Base-by-base conservation (phyloP, 148 eudicot species). In the Vaccinium vitisidaea region DNA sequence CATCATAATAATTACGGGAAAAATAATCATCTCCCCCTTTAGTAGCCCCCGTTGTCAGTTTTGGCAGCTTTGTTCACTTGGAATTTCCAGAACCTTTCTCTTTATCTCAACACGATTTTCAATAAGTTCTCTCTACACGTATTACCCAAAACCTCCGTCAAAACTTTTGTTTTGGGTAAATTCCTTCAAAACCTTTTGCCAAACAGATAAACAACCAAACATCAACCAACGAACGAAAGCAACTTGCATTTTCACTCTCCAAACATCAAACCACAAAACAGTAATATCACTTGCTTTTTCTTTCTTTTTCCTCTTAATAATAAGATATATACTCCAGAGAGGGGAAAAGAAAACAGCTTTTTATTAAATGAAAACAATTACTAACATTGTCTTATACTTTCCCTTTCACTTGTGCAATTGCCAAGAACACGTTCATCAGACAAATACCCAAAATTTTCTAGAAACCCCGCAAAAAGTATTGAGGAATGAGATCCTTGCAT, bases 401-500 rank as follows among this genome's bases (percentile, higher is more conserved):
- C 8, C 82, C 23, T 79, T 79, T 55, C 13, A 55, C 39, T 79
- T 55, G 16, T 32, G 82, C 65, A 54, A 79, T 79, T 55, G 49
- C 67, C 67, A 79, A 25, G 30, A 77, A 23, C 32, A 50, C 3
- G 39, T 81, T 23, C 39, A 81, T 13, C 36, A 16, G 3, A 48
- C 75, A 27, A 82, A 15, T 16, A 52, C 73, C 10, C 75, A 81
- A 54, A 67, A 67, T 11, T 65, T 65, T 65, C 36, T 48, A 5
- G 52, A 43, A 43, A 67, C 49, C 58, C 36, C 32, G 83, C 52
- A 49, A 48, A 49, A 43, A 10, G 48, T 36, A n/a, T 21, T 65
- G 32, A 67, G 43, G 36, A 75, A 48, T 77, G 71, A 84, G 81
- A 75, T 77, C 59, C 80, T 76, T 75, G 3, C 43, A 77, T 27